These are phyloP conservation scores for Fusarium camptoceras DNA, from an alignment of 2,329 filamentous ascomycete genomes.

Conservation along the genomic window DNA sequence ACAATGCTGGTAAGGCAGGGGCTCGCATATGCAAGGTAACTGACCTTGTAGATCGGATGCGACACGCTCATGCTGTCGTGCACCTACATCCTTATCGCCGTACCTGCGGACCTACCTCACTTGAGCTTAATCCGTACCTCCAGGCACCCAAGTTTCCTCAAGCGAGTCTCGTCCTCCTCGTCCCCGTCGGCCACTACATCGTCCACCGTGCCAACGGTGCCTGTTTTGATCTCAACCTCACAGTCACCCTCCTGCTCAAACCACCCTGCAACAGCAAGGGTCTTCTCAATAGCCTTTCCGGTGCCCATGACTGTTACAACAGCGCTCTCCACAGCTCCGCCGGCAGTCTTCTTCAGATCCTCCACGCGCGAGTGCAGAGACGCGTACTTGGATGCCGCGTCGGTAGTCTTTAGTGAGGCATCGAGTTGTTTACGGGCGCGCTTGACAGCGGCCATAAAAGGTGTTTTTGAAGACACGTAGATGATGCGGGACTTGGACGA, in stretches of 20 bases:
- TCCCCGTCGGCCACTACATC: constrained; percentile 65
- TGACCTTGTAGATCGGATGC: constrained; percentile 15
- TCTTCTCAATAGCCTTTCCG: constrained; percentile 74
- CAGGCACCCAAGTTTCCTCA: constrained; percentile 63
- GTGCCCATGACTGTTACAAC: constrained; percentile 71
- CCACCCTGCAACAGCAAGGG: constrained; percentile 70
- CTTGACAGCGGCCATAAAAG: constrained; percentile 75
- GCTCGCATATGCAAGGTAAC: constrained; percentile 23
- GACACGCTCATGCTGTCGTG: constrained; percentile 9
- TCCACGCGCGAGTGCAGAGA: constrained; percentile 61
- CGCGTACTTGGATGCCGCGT: constrained; percentile 61
- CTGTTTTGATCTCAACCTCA: constrained; percentile 69
- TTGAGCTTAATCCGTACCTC: constrained; percentile 62
- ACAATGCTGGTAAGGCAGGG: neutral
- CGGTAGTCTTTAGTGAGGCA: constrained; percentile 57
- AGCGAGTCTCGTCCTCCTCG: constrained; percentile 55
- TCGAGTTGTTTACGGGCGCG: constrained; percentile 73
- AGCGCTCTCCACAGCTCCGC: constrained; percentile 47
- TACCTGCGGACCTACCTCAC: constrained; percentile 46
- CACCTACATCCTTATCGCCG: constrained; percentile 19
- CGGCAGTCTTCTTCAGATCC: constrained; percentile 53
- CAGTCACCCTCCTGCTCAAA: constrained; percentile 73
- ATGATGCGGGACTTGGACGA: constrained; percentile 62
- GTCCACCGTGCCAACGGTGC: constrained; percentile 74
- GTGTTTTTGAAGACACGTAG: constrained; percentile 73